These are phyloP conservation scores for Euphorbia pulcherrima DNA, from an alignment of 345 rosid species.

Conservation along the genomic window DNA sequence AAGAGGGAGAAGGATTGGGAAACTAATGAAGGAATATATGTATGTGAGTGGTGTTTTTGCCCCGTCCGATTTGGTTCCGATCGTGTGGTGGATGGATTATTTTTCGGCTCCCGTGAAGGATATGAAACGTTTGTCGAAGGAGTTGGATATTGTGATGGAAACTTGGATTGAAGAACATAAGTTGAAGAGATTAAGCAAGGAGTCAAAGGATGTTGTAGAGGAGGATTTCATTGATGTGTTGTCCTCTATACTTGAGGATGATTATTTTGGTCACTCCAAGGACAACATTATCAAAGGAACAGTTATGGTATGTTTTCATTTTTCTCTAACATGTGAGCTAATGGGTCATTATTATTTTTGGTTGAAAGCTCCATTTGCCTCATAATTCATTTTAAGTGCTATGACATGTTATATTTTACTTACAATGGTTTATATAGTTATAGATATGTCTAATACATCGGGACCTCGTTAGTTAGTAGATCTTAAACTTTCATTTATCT, in stretches of 20 bases:
- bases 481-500: too few relatives aligned
- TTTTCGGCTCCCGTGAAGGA: slow-evolving; percentile 5
- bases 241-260: slow-evolving; percentile 19
- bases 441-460: too few relatives aligned
- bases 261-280: slow-evolving; percentile 13
- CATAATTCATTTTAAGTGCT: too few relatives aligned
- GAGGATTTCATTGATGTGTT: slow-evolving; percentile 24
- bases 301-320: slow-evolving; percentile 13
- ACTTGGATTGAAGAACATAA: slow-evolving; percentile 37
- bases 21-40: slow-evolving; percentile 32
- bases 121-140: slow-evolving; percentile 20
- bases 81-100: slow-evolving; percentile 30
- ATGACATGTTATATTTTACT: too few relatives aligned
- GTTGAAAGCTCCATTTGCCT: too few relatives aligned
- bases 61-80: slow-evolving; percentile 32
- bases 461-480: too few relatives aligned
- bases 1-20: slow-evolving; percentile 22
- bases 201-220: not conserved
- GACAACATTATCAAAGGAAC: slow-evolving; percentile 26
- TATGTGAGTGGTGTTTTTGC: slow-evolving; percentile 20
- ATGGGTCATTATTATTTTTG: too few relatives aligned
- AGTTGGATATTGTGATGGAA: slow-evolving; percentile 26
- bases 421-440: too few relatives aligned
- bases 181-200: not conserved
- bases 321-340: too few relatives aligned